These are phyloP conservation scores for Thalassiosira profunda DNA, from an alignment of 108 stramenopile species.

Conservation along the genomic window DNA sequence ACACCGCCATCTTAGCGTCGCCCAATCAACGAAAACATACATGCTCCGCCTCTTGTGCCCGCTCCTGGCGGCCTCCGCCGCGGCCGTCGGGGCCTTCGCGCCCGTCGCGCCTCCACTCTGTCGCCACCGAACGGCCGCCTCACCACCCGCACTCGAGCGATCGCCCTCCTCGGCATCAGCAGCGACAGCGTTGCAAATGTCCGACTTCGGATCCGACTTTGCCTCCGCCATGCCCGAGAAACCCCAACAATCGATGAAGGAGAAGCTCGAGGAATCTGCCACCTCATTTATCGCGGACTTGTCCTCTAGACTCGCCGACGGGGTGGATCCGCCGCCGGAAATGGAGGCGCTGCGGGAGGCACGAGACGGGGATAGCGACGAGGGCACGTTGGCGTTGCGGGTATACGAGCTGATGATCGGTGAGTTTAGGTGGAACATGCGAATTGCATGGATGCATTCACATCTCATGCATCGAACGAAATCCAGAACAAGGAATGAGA, in stretches of 20 bases:
- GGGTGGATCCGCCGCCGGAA: conserved; percentile 63
- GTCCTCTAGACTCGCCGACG: conserved; percentile 49
- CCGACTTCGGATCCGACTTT: conserved; percentile 69
- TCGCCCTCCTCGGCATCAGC: neutral
- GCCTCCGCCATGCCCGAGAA: conserved; percentile 79
- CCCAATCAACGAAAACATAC: too few species aligned
- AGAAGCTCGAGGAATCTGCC: conserved; percentile 57
- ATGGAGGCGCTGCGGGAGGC: conserved; percentile 52
- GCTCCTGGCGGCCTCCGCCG: too few species aligned
- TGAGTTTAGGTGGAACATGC: too few species aligned
- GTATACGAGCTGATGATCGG: conserved; percentile 83
- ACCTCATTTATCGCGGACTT: conserved; percentile 64
- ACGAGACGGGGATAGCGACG: conserved; percentile 35
- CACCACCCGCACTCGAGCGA: neutral
- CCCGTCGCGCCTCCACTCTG: too few species aligned
- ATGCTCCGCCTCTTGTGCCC: too few species aligned
- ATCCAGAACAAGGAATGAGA: conserved; percentile 62
- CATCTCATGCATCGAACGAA: too few species aligned
- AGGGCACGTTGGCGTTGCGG: conserved; percentile 36
- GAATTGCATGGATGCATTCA: too few species aligned
- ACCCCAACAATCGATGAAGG: conserved; percentile 57
- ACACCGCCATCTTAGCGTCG: too few species aligned
- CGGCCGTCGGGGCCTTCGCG: too few species aligned
- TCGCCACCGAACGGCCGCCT: too few species aligned
- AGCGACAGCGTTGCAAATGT: conserved; percentile 38